Evolutionary conservation across 306 rosid genomes (phyloP), one percentile per base, ranked within the genome.

Genomic region (Fragaria nilgerrensis): DNA sequence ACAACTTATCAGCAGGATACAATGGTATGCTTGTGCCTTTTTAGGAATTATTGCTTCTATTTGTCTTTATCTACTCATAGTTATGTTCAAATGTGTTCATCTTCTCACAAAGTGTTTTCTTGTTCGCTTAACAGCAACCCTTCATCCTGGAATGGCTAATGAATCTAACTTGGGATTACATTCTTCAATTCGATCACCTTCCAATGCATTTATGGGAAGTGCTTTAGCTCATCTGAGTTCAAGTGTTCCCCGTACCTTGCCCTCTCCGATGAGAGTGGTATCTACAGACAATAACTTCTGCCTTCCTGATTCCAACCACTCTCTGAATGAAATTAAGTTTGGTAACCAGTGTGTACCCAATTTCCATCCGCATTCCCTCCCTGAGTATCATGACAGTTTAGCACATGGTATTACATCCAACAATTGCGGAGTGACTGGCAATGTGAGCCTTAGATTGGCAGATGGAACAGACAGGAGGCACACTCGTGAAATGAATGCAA

Each of bases 301-400:
- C 73, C 71, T 73, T 69, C 59, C 44, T 10, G 91, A 87, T 68
- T 66, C 90, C 58, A 81, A 74, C 72, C 82, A 77, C 43, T 75
- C 82, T 83, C 69, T 75, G 73, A 88, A 90, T 69, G 91, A 84
- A 62, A 77, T 82, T 68, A 84, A 75, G 65, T 76, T 78, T 47
- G 81, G 85, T 59, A 75, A 73, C 82, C 82, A 80, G 75, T 63
- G 86, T 44, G 70, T 88, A 79, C 82, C 90, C 0, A 68, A 78
- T 77, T 82, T 86, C 74, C 93, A 90, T 62, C 91, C 91, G 68
- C 91, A 88, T 85, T 92, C 97, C 52, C 83, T 92, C 10, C 97
- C 97, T 1, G 95, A 92, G 79, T 82, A 84, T 76, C 85, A 80
- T 48, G 91, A 86, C 75, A 78, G 88, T 80, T 65, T 89, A 65